Evolutionary conservation across 495 filamentous ascomycete species (phyloP).

Genomic region (Tuber microsphaerosporum): DNA sequence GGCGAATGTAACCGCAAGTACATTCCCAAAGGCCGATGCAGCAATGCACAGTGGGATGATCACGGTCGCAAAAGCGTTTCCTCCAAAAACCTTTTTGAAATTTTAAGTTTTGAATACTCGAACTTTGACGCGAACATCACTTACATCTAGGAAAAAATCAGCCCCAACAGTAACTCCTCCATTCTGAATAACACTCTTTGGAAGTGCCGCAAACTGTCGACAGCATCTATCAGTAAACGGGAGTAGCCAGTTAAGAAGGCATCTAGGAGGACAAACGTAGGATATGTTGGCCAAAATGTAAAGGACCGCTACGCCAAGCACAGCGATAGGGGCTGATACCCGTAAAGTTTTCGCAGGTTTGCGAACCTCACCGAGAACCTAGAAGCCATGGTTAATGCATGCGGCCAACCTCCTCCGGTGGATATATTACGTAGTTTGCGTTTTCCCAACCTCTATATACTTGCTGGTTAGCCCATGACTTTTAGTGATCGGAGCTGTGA

Average conservation of each 20-base stretch:
- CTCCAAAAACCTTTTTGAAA: constrained; percentile 21
- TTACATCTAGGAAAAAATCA: constrained; percentile 23
- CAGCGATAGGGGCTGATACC: constrained; percentile 41
- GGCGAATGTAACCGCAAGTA: constrained; percentile 49
- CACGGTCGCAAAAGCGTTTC: constrained; percentile 18
- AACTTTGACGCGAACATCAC: background rate
- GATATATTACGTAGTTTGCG: constrained; percentile 43
- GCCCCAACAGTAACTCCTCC: constrained; percentile 20
- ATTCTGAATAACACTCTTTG: constrained; percentile 2
- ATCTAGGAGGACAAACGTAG: constrained; percentile 42
- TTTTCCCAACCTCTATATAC: constrained; percentile 44
- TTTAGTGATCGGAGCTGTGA: background rate
- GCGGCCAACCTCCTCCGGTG: background rate
- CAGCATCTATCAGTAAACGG: background rate
- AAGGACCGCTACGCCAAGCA: constrained; percentile 41
- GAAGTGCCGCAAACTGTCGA: constrained; percentile 15
- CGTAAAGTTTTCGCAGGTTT: constrained; percentile 45
- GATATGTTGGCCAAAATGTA: constrained; percentile 48
- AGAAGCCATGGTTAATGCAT: background rate
- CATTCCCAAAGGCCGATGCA: constrained; percentile 48
- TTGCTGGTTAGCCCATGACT: background rate
- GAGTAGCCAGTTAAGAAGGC: background rate
- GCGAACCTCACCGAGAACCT: constrained; percentile 45
- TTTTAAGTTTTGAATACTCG: background rate
- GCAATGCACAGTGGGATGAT: constrained; percentile 45